Base-by-base conservation (phyloP, 225 moss, liverwort and hornwort genomes). In the Sphagnum tenellum region DNA sequence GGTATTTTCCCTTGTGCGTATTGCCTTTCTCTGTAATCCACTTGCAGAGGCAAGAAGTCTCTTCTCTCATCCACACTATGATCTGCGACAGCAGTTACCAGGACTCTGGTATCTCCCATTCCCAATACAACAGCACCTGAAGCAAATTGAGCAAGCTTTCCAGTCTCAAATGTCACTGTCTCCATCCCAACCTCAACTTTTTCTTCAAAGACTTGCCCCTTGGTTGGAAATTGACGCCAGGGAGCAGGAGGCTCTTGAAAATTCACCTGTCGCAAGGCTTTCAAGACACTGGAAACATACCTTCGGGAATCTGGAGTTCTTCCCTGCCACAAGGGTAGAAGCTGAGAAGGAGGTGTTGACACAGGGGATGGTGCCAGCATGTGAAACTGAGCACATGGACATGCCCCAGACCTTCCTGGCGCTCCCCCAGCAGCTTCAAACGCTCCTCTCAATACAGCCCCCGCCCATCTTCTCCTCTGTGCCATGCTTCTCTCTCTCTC, bases 1-100 rank as follows among this genome's bases (percentile, higher is more conserved):
- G 96, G 96, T 46, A 98, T 98, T 67, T 89, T 98, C 0, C 92
- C 88, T 75, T 92, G 88, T 0, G 96, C 96, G 50, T 88, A 92
- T 48, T 98, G 89, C 66, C 89, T 98, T 81, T 98, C 96, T 55
- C 92, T 87, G 67, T 98, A 98, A 54, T 98, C 96, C 71, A 96
- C 95, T 76, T 89, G 79, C 65, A 98, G 83, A 0, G 96, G 96
- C 46, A 98, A 55, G 50, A 98, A 98, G 57, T 87, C 76, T 48
- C 68, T 64, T 50, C 13, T 74, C 11, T 79, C 72, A 54, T 98
- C 88, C 12, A 75, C 55, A 14, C 65, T 75, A 48, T 89, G 75
- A 64, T 89, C 88, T 8, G 96, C 77, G 44, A 98, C 96, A 10
- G 86, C 90, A 0, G 96, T 98, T 11, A 87, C 85, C 50, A 98